Base-by-base conservation (phyloP, 768 basidiomycete genomes). In the Bullera alba region DNA sequence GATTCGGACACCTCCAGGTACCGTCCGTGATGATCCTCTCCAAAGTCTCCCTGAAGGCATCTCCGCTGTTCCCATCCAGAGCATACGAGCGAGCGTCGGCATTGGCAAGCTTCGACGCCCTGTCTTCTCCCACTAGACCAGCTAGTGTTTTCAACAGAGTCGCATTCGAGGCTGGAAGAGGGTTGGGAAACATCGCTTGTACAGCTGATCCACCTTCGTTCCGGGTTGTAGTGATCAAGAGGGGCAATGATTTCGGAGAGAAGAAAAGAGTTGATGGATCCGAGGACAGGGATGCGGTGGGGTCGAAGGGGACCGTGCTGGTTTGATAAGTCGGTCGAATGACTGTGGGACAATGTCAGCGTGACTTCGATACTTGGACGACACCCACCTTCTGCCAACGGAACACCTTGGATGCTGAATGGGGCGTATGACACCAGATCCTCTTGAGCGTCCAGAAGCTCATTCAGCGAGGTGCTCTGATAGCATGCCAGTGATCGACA, bases 161-260 rank as follows among this genome's bases (percentile, higher is more conserved):
- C 15, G 5, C 17, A 30, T 61, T 56, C 21, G 50, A 26, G 2
- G n/a, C 10, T 4, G 57, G 52, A 14, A 60, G 32, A 4, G 65
- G 56, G 5, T 35, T 82, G 8, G 60, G 50, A 50, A 68, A 58
- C 16, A 54, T 23, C 22, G 38, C 19, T 17, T 57, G 57, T 57
- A 86, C 82, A 25, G 80, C 75, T n/a, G 73, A 71, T 2, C 79
- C 86, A 0, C 83, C 87, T 61, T 93, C 90, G 63, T 89, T 76
- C 36, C 73, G 70, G 14, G 85, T 83, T 15, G 80, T 85, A 5
- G 87, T 81, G 43, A 90, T 70, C 25, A 93, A 72, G 45, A 91
- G 58, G 3, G 83, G 78, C 66, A 89, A 86, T 19, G 29, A 14
- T 7, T 21, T 16, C 48, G 66, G 61, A 10, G 32, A 29, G 19